phyloP scores from a whole-genome alignment of 768 basidiomycete genomes.

The Boletus sp. region DNA sequence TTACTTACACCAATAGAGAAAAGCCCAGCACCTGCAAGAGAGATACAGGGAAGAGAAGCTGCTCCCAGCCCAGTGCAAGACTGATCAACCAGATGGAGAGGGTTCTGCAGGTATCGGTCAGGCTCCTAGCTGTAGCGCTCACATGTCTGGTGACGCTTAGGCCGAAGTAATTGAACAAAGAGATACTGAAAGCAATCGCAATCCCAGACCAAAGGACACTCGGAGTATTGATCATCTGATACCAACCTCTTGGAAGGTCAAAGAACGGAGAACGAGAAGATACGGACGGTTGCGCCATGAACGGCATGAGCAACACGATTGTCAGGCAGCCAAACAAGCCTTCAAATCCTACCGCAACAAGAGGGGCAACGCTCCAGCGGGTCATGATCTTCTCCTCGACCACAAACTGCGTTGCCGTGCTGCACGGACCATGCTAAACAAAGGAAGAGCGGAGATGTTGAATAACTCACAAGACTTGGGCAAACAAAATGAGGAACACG shows the following conservation, averaged over 20 bases:
- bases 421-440: constrained; percentile 30
- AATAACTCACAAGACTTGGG: constrained; percentile 81
- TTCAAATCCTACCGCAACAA: constrained; percentile 93
- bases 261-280: constrained; percentile 70
- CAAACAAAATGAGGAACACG: constrained; percentile 88
- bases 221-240: constrained; percentile 81
- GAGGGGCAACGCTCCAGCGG: constrained; percentile 80
- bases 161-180: constrained; percentile 87
- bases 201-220: constrained; percentile 65
- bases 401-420: constrained; percentile 90
- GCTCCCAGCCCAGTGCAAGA: constrained; percentile 88
- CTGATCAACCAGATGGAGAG: constrained; percentile 95
- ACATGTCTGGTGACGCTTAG: constrained; percentile 91
- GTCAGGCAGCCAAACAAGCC: constrained; percentile 87
- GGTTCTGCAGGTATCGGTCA: constrained; percentile 95
- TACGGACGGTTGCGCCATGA: constrained; percentile 71
- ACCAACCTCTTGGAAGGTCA: constrained; percentile 86
- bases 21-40: constrained; percentile 84
- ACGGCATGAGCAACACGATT: constrained; percentile 74
- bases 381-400: constrained; percentile 96
- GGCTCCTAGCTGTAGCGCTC: constrained; percentile 86
- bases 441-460: not conserved
- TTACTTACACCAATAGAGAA: constrained; percentile 80
- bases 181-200: constrained; percentile 74
- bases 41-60: constrained; percentile 76